Base-by-base conservation (phyloP, 2,329 filamentous ascomycete species). In the Colletotrichum aenigma region DNA sequence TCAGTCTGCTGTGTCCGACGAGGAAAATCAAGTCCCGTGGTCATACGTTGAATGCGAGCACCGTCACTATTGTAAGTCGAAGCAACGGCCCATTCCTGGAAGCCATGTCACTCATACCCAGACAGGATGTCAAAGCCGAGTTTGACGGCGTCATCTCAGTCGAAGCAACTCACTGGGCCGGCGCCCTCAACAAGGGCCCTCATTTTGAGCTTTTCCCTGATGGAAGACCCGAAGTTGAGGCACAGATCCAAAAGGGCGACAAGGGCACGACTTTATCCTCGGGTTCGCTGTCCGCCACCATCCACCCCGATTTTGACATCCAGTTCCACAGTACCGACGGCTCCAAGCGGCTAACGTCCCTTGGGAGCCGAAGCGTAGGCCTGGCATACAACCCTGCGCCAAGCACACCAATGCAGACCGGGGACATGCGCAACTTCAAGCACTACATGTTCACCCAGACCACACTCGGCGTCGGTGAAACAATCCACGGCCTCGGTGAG, bases 401-500 rank as follows among this genome's bases (percentile, higher is more conserved):
- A 36, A 84, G 78, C 76, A 82, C 78, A n/a, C 83, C 80, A 43
- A 82, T 82, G 79, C 83, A 81, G 79, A 80, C 80, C 28, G 84
- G 78, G 52, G 82, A 81, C 66, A 83, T 85, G 83, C 78, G 82
- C 30, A 83, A 88, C 78, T 86, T 90, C 77, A 84, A 87, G 70
- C 90, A 91, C 80, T 90, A 90, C 81, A 87, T 91, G 78, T 91
- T 91, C 79, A 88, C 89, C 34, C 89, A 91, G 81, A 91, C 89
- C 2, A 88, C 86, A 7, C 84, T 91, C 3, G 84, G 85, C 4
- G 89, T 91, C 1, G 90, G 90, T 32, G 94, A 96, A 83, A 91
- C 92, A 1, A 89, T 96, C 16, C 93, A 95, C 82, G 94, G 94
- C 0, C 88, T 96, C 6, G 94, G 94, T 2, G 94, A 96, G 84